phyloP scores from a whole-genome alignment of 148 eudicot genomes.

The Cornus controversa region DNA sequence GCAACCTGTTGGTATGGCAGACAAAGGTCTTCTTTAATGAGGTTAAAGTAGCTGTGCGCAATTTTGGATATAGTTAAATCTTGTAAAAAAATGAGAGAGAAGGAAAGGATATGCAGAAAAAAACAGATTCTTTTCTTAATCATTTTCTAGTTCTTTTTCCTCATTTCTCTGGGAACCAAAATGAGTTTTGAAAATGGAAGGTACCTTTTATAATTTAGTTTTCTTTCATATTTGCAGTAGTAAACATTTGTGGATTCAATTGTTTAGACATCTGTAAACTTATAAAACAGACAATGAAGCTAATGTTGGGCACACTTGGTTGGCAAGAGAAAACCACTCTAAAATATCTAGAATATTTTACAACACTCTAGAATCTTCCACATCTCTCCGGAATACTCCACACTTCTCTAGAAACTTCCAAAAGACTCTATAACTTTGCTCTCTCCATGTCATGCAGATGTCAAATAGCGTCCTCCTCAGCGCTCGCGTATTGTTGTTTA shows the following conservation, averaged over 20 bases:
- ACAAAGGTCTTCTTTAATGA: no score
- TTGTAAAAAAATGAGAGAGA: background rate
- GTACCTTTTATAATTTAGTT: background rate
- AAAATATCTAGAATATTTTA: no score
- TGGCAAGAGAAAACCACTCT: no score
- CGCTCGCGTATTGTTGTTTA: background rate
- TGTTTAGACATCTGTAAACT: background rate
- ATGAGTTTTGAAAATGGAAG: background rate
- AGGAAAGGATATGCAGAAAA: slow-evolving; percentile 11
- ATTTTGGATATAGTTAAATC: background rate
- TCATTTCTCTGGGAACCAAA: background rate
- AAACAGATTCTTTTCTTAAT: background rate
- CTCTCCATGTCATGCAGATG: no score
- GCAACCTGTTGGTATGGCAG: no score
- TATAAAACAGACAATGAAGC: background rate
- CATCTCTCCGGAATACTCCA: no score
- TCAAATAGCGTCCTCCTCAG: no score
- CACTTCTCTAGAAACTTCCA: no score
- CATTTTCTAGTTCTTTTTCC: background rate
- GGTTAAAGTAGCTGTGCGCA: background rate
- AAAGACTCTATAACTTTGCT: no score
- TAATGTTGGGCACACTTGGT: no score
- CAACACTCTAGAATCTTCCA: no score
- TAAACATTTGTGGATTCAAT: background rate
- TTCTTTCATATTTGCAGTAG: background rate